These are phyloP conservation scores for Spergularia bocconei DNA, from an alignment of 148 eudicot species.

Conservation along the genomic window DNA sequence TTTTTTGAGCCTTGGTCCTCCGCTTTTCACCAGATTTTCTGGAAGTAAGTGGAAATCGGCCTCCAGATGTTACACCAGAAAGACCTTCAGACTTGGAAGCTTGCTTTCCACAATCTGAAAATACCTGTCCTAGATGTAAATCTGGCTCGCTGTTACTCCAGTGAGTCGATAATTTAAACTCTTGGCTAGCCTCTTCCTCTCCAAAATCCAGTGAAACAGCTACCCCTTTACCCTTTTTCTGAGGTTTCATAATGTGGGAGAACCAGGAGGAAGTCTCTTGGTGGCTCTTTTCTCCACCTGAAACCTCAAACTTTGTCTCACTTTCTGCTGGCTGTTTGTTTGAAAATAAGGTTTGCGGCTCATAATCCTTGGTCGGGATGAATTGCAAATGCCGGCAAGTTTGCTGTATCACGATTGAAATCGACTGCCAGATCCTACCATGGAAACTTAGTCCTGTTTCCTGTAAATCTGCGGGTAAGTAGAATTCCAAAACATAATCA, in stretches of 20 bases:
- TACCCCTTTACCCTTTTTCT: conserved; percentile 49
- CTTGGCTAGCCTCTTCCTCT: conserved; percentile 45
- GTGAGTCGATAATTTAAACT: conserved; percentile 39
- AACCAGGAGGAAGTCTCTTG: conserved; percentile 50
- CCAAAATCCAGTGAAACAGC: conserved; percentile 43
- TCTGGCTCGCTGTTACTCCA: conserved; percentile 34
- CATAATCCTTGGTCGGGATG: conserved; percentile 38
- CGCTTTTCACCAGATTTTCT: conserved; percentile 45
- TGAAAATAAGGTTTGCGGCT: conserved; percentile 28
- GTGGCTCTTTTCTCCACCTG: conserved; percentile 21
- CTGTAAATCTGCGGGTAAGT: conserved; percentile 54
- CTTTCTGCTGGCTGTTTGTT: conserved; percentile 24
- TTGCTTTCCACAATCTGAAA: conserved; percentile 32
- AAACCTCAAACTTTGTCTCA: conserved; percentile 15
- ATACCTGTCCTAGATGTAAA: conserved; percentile 25
- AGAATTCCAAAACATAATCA: conserved; percentile 74
- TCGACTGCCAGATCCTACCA: conserved; percentile 38
- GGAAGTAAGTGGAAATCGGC: conserved; percentile 25
- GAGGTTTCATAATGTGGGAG: conserved; percentile 42
- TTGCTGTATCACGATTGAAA: conserved; percentile 45
- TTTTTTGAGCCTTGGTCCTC: conserved; percentile 64
- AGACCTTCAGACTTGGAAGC: conserved; percentile 37
- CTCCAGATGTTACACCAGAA: conserved; percentile 36
- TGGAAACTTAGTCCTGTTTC: conserved; percentile 38
- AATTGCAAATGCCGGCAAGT: conserved; percentile 49